Conservation (phyloP, 1,284 basidiomycete species). For the Exobasidium cylindrosporum region DNA sequence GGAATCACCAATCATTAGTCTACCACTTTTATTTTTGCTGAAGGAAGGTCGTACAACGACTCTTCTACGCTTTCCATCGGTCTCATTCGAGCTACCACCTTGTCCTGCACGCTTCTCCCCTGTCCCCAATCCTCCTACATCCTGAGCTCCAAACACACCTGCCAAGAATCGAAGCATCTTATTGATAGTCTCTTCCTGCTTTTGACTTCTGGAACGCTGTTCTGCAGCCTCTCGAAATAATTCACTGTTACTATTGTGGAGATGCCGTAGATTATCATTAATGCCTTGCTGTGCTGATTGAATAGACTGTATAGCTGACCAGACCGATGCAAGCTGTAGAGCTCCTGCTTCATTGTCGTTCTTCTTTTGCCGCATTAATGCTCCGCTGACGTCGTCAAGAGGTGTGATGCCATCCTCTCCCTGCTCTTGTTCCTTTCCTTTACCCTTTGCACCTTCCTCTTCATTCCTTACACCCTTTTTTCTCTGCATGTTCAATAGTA, state of each 20-base stretch:
- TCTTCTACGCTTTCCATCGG: constrained; percentile 54
- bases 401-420: background rate
- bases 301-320: constrained; percentile 81
- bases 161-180: constrained; percentile 90
- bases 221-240: constrained; percentile 88
- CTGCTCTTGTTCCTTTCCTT: constrained; percentile 25
- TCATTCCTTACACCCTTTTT: constrained; percentile 57
- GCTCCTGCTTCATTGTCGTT: constrained; percentile 30
- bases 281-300: constrained; percentile 88
- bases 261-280: constrained; percentile 77
- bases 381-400: constrained; percentile 15
- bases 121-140: constrained; percentile 23
- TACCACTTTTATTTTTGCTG: constrained; percentile 2
- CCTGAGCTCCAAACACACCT: constrained; percentile 76
- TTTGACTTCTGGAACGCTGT: constrained; percentile 74
- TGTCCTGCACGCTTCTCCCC: constrained; percentile 53
- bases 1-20: constrained; percentile 17
- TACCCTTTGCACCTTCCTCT: constrained; percentile 44
- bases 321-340: constrained; percentile 58
- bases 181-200: constrained; percentile 96
- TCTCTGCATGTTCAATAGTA: constrained; percentile 82
- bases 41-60: constrained; percentile 26
- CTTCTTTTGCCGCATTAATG: constrained; percentile 16
- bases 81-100: constrained; percentile 57
- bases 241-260: constrained; percentile 82